Evolutionary conservation across 1,284 basidiomycete species (phyloP), one percentile per base, ranked within the genome.

Genomic region (Bondarzewia mesenterica): DNA sequence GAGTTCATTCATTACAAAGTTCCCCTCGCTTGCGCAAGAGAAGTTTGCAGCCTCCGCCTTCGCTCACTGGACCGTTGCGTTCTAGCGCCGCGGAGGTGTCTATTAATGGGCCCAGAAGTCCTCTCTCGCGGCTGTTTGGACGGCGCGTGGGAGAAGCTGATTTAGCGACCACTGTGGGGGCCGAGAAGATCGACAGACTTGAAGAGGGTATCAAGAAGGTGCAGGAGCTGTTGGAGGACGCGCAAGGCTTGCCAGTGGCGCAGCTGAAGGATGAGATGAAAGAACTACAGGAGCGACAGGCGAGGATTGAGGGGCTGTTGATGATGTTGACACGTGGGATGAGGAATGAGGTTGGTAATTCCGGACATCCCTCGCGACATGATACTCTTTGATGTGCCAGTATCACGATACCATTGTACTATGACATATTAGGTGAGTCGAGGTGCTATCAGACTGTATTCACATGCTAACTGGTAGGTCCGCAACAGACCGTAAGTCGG

Each of bases 251-350:
- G 49, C 84, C 85, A 2, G 74, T 87, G 25, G 72, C 75, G 35
- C 72, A 65, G 53, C 65, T 90, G 44, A 80, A 78, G 62, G 82
- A 84, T 5, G 86, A 90, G 60, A 84, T 89, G 75, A 85, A 81
- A 60, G 86, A 89, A 59, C 64, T 89, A 42, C 85, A 87, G 84
- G 84, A 87, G 46, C 81, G 83, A 39, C 86, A 89, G 68, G 78
- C 80, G 21, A 74, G 87, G 27, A 90, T 90, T 54, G 87, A 90
- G 62, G 77, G 74, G 48, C 66, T 90, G 39, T 57, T 90, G 44
- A 59, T 74, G 53, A 69, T 65, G 60, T 59, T 75, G 46, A 74
- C 71, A 38, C 60, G 70, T 29, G 70, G 71, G 8, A 73, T 73
- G 70, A 54, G 71, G 42, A 68, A 69, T 50, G 72, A 74, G 40